Evolutionary conservation across 106 monocot species (phyloP).

Genomic region (Allium cepa): DNA sequence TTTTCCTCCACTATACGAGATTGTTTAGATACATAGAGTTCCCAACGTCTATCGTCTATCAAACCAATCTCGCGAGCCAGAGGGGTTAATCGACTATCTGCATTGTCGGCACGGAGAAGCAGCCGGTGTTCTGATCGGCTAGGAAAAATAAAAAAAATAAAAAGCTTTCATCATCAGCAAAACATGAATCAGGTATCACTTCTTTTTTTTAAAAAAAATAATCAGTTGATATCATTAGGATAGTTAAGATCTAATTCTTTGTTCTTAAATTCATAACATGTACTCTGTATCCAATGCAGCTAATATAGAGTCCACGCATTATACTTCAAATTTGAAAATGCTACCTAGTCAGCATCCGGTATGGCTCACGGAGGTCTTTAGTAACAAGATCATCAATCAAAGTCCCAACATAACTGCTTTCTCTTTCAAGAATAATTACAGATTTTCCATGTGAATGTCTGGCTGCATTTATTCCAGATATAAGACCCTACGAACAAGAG

Average conservation of each 20-base stretch:
- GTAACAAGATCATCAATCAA: slow-evolving; percentile 99
- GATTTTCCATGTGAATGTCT: slow-evolving; percentile 83
- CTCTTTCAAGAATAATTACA: slow-evolving; percentile 88
- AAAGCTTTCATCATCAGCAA: not conserved
- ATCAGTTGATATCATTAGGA: too few relatives aligned
- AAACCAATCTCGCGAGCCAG: slow-evolving; percentile 88
- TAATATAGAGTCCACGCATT: too few relatives aligned
- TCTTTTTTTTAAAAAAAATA: too few relatives aligned
- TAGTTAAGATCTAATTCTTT: too few relatives aligned
- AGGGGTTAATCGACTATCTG: slow-evolving; percentile 96
- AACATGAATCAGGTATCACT: not conserved
- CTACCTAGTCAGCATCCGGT: slow-evolving; percentile 98
- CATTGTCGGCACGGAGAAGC: slow-evolving; percentile 93
- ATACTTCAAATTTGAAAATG: not conserved
- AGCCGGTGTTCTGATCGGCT: slow-evolving; percentile 96
- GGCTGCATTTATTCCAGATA: slow-evolving; percentile 96
- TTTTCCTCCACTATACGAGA: slow-evolving; percentile 70
- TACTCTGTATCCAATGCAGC: too few relatives aligned
- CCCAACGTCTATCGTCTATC: slow-evolving; percentile 95
- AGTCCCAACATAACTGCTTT: slow-evolving; percentile 96
- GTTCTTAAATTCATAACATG: too few relatives aligned
- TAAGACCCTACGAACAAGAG: slow-evolving; percentile 45
- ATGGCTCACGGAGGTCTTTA: slow-evolving; percentile 96
- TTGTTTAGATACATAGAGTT: slow-evolving; percentile 83
- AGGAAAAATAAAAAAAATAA: slow-evolving; percentile 1